A percentile compares a stretch with the other conserved stretches of the same genome.
Conservation (phyloP, 1,284 basidiomycete species). For the Cryptococcus sp. region DNA sequence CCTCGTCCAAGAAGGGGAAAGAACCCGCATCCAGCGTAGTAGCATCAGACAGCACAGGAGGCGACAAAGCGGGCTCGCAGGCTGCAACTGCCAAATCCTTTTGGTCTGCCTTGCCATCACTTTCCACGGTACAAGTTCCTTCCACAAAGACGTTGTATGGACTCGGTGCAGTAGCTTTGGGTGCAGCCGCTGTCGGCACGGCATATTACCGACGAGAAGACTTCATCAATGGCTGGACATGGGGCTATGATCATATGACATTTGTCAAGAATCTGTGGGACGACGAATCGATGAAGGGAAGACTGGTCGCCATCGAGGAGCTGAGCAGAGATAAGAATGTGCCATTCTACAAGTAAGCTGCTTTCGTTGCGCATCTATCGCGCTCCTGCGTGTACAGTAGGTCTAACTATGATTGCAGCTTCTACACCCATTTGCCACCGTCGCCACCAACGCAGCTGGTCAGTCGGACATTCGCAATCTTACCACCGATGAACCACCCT, state of each 20-base stretch:
- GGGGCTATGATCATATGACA: conserved; percentile 84
- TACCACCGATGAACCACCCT: conserved; percentile 63
- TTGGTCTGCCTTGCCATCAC: conserved; percentile 15
- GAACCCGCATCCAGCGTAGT: conserved; percentile 6
- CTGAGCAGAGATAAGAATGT: conserved; percentile 59
- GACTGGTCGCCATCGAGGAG: conserved; percentile 65
- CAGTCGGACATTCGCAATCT: conserved; percentile 71
- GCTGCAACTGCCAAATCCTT: conserved; percentile 13
- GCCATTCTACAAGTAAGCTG: conserved; percentile 70
- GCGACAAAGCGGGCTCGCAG: conserved; percentile 22
- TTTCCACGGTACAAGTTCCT: conserved; percentile 19
- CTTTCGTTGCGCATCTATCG: conserved; percentile 17
- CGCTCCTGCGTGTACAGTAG: background rate
- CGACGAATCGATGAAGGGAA: conserved; percentile 62
- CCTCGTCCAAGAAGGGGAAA: conserved; percentile 9
- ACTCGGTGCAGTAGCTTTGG: conserved; percentile 66
- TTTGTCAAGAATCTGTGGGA: conserved; percentile 90
- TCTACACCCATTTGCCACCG: conserved; percentile 72
- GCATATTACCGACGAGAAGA: conserved; percentile 74
- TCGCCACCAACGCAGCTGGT: conserved; percentile 59
- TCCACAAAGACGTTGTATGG: conserved; percentile 31
- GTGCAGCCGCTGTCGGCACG: conserved; percentile 80
- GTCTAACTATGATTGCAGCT: conserved; percentile 56
- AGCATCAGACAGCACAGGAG: background rate
- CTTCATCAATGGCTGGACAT: conserved; percentile 68